A percentile compares a stretch with the other conserved stretches of the same genome.
phyloP scores from a whole-genome alignment of 495 filamentous ascomycete species.

The Thermochaetoides thermophila region DNA sequence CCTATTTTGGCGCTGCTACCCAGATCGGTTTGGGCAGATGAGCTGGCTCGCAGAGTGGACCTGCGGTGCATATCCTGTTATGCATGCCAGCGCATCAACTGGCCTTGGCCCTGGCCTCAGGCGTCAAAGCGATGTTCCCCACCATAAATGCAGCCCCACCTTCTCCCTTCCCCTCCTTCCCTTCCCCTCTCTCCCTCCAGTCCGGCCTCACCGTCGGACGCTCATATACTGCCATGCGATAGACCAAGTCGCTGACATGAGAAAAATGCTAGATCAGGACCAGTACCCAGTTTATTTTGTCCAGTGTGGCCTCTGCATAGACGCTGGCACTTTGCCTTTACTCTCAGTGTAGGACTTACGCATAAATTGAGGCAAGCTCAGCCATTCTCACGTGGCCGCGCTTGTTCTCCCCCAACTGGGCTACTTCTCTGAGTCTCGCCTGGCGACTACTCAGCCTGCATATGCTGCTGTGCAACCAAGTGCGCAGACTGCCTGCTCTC shows the following conservation, averaged over 20 bases:
- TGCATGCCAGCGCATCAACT: constrained; percentile 45
- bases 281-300: too few relatives aligned
- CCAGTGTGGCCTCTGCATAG: too few relatives aligned
- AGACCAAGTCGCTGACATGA: too few relatives aligned
- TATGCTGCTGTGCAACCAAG: constrained; percentile 40
- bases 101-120: constrained; percentile 25
- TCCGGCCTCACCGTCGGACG: too few relatives aligned
- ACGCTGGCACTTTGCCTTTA: too few relatives aligned
- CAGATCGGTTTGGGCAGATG: constrained; percentile 16
- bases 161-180: too few relatives aligned
- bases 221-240: too few relatives aligned
- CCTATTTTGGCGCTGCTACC: constrained; percentile 11
- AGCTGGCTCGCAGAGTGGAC: constrained; percentile 30
- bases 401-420: constrained; percentile 17
- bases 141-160: too few relatives aligned
- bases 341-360: too few relatives aligned
- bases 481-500: constrained; percentile 33
- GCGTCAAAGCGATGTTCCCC: constrained; percentile 29
- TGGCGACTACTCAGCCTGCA: constrained; percentile 43
- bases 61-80: constrained; percentile 41
- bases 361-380: too few relatives aligned
- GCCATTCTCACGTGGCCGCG: constrained; percentile 29
- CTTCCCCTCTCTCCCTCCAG: too few relatives aligned
- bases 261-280: too few relatives aligned
- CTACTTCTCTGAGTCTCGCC: constrained; percentile 28